Base-by-base conservation (phyloP, 164 flowering plant species). In the Hamamelis virginiana region DNA sequence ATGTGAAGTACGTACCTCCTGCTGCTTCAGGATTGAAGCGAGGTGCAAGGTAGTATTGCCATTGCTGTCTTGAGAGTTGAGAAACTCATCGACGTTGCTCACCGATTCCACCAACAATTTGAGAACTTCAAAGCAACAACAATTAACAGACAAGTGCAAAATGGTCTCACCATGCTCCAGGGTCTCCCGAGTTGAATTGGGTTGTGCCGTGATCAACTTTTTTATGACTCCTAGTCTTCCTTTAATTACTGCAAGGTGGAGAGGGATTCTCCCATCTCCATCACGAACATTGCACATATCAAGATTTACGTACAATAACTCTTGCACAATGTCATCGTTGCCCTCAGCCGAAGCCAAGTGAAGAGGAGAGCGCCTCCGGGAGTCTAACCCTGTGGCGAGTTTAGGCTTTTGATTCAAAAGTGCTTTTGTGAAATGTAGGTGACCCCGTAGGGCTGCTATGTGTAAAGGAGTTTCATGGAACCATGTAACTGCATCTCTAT, bases 1-100 rank as follows among this genome's bases (percentile, higher is more conserved):
- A n/a, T n/a, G n/a, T n/a, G n/a, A n/a, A n/a, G n/a, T 33, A 33
- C 41, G 44, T 72, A 76, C 79, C 79, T 76, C 58, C 51, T 44
- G 8, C 53, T 72, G 79, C 21, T 58, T 23, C 0, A 46, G 27
- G 8, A 22, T 18, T 4, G 53, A 69, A 51, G 79, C 69, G 15
- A 68, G 12, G 22, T 76, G 73, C 67, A 76, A 72, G 2, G 69
- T 28, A 1, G 66, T 67, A 23, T 72, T 65, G 14, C 76, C 75
- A 19, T 64, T 33, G 47, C 18, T 61, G 25, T 64, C 66, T 47
- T 19, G 41, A 0, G 53, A 9, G 41, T 63, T 59, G 19, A 60
- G 16, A n/a, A 76, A 50, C 18, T 50, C 56, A 0, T 22, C 25
- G 13, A 46, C 68, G 41, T 33, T 6, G 9, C 23, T 10, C 9